Evolutionary conservation across 2,329 filamentous ascomycete genomes (phyloP), one percentile per base, ranked within the genome.

Genomic region (Periconia sp.): DNA sequence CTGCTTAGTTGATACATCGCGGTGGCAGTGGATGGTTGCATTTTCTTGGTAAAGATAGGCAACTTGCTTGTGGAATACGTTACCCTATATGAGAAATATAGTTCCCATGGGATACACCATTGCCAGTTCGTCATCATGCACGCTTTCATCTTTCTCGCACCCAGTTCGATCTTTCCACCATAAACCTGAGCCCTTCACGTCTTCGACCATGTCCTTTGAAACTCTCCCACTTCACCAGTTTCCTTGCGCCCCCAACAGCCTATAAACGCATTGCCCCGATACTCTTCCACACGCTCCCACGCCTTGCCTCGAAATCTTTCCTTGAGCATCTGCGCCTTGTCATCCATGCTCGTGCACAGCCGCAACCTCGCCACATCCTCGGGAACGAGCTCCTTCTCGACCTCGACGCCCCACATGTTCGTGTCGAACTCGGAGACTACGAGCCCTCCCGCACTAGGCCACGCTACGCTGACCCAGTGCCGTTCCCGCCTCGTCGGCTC

Each of bases 401-500:
- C 18, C 36, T 33, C 32, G 13, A 34, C 33, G n/a, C 36, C 37
- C 19, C 35, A 46, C 40, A 50, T 43, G 7, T 19, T 52, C 16
- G 47, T 53, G 19, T 45, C 35, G 34, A 36, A 52, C 40, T 52
- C 48, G 22, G 42, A 15, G 18, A 50, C 49, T 10, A 52, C 46
- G 7, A 52, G 29, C 8, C 52, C 43, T 12, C 46, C 48, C 10
- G 25, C 21, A 33, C 46, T 55, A 30, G 46, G 43, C 49, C 52
- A 52, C 24, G 52, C 49, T 3, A 50, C 41, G 33, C 46, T 47
- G 12, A 50, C 36, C 50, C 39, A 54, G 23, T 31, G 15, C 26
- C 40, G 31, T 31, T 54, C 43, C 21, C 39, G 16, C 23, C 19
- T 22, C 31, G 46, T 44, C 31, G 37, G 40, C 13, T 32, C 34